Percentiles rank a stretch among this genome's conserved stretches.
These are phyloP conservation scores for Scedosporium boydii DNA, from an alignment of 2,329 filamentous ascomycete genomes.

Conservation along the genomic window DNA sequence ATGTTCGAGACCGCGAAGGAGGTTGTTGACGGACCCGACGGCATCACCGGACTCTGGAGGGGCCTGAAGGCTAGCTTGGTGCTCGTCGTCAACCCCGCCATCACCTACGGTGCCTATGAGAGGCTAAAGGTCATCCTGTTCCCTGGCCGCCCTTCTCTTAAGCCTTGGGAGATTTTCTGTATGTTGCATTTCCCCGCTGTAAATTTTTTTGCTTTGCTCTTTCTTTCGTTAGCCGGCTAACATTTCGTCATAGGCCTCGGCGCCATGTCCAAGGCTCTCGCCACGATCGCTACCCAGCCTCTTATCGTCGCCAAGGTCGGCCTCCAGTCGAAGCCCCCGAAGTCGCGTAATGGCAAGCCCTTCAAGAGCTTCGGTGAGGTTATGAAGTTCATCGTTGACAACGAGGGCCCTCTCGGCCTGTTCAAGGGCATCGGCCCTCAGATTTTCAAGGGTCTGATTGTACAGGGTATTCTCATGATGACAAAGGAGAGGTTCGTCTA, in stretches of 20 bases:
- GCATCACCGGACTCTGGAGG: constrained; percentile 81
- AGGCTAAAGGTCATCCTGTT: constrained; percentile 70
- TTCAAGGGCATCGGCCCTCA: constrained; percentile 98
- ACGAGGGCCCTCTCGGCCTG: constrained; percentile 73
- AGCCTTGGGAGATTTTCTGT: constrained; percentile 86
- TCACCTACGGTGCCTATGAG: constrained; percentile 96
- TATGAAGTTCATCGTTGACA: constrained; percentile 84
- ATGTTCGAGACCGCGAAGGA: constrained; percentile 81
- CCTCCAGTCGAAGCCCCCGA: constrained; percentile 84
- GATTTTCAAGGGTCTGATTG: constrained; percentile 82
- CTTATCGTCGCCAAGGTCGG: constrained; percentile 97
- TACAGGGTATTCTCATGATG: constrained; percentile 98
- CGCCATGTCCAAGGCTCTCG: constrained; percentile 83
- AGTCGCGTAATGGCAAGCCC: constrained; percentile 73
- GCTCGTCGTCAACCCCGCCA: constrained; percentile 89
- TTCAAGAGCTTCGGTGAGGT: constrained; percentile 93
- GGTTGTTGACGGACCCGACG: constrained; percentile 84
- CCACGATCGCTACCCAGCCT: constrained; percentile 86
- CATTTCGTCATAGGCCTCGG: constrained; percentile 57
- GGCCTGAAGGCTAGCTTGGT: constrained; percentile 93
- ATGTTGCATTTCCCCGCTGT: constrained; percentile 30
- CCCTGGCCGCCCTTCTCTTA: constrained; percentile 64
- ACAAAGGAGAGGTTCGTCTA: constrained; percentile 76
- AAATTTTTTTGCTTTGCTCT: neutral
- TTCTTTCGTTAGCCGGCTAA: constrained; percentile 1